Evolutionary conservation across 2,329 filamentous ascomycete species (phyloP).

Genomic region (Huntiella abstrusa): DNA sequence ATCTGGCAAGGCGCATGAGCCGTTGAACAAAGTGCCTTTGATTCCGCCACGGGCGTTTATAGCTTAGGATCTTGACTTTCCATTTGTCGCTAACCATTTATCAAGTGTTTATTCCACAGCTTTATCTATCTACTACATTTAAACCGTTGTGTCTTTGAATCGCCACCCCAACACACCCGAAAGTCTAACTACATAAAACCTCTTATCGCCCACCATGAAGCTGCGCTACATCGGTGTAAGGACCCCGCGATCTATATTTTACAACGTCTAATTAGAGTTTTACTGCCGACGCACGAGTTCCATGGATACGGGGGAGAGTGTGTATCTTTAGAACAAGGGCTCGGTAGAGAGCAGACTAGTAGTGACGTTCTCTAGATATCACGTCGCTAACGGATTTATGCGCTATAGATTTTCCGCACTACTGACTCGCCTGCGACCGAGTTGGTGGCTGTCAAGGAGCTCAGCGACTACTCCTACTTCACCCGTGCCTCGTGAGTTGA

Average conservation of each 20-base stretch:
- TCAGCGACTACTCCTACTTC: conserved; percentile 64
- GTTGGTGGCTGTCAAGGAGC: conserved; percentile 57
- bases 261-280: too few relatives aligned
- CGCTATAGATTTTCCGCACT: conserved; percentile 57
- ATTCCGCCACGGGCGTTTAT: too few relatives aligned
- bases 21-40: too few relatives aligned
- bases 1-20: too few relatives aligned
- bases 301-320: neutral
- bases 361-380: too few relatives aligned
- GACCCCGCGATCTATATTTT: neutral
- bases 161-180: neutral
- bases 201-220: conserved; percentile 44
- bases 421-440: conserved; percentile 57
- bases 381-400: neutral
- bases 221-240: conserved; percentile 69
- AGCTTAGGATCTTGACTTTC: too few relatives aligned
- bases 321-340: too few relatives aligned
- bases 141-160: neutral
- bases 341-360: too few relatives aligned
- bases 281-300: neutral
- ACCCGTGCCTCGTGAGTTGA: conserved; percentile 45
- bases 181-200: neutral
- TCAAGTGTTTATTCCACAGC: too few relatives aligned
- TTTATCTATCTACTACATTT: too few relatives aligned
- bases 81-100: too few relatives aligned